These are phyloP conservation scores for Dianthus caryophyllus DNA, from an alignment of 148 eudicot genomes.

Conservation along the genomic window DNA sequence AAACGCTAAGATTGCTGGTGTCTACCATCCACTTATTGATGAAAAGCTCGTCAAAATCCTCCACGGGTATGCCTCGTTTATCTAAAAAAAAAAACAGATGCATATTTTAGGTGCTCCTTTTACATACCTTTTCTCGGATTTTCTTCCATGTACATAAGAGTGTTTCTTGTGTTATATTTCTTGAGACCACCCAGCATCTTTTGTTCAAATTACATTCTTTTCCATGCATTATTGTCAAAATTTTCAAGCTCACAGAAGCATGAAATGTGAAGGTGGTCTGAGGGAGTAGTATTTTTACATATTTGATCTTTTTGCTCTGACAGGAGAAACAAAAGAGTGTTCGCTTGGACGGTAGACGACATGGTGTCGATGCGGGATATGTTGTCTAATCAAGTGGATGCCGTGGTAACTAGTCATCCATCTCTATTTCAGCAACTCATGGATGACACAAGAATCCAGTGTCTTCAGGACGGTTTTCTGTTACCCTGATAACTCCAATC, in stretches of 20 bases:
- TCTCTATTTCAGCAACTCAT: conserved; percentile 59
- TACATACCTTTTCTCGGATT: not conserved
- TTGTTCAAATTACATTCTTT: too few species aligned
- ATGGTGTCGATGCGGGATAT: conserved; percentile 58
- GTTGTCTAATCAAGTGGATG: conserved; percentile 65
- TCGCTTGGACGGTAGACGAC: conserved; percentile 96
- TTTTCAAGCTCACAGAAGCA: too few species aligned
- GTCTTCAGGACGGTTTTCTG: conserved; percentile 63
- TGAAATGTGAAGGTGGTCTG: too few species aligned
- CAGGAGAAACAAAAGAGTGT: conserved; percentile 90
- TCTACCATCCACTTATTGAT: conserved; percentile 72
- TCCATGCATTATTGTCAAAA: too few species aligned
- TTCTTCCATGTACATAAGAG: not conserved
- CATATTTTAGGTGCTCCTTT: not conserved
- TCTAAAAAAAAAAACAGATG: not conserved
- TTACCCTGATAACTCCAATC: conserved; percentile 18
- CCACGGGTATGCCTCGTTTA: conserved; percentile 48
- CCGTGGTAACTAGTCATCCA: conserved; percentile 78
- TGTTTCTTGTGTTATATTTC: not conserved
- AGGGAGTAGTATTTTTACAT: not conserved
- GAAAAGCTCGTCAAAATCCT: conserved; percentile 60
- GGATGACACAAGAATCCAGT: conserved; percentile 58
- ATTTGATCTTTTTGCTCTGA: conserved; percentile 4
- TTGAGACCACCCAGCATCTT: too few species aligned
- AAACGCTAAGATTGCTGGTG: conserved; percentile 71